Conservation (phyloP, 345 rosid species). For the Gossypium sturtianum region DNA sequence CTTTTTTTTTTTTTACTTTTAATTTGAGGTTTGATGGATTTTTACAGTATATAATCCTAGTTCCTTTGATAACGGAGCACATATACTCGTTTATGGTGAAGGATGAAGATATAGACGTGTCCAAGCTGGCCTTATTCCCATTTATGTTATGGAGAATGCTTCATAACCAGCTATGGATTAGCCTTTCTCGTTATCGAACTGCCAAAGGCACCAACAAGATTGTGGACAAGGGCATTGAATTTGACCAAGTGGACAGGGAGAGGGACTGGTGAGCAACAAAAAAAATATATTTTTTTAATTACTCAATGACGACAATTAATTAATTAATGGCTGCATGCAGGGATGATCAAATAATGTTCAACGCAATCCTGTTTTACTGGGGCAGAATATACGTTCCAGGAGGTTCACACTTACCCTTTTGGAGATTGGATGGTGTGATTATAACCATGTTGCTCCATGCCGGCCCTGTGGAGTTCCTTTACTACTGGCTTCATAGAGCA, state of each 20-base stretch:
- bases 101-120: conserved; percentile 35
- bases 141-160: conserved; percentile 45
- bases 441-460: conserved; percentile 43
- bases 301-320: not conserved
- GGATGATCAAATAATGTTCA: conserved; percentile 73
- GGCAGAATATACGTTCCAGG: conserved; percentile 11
- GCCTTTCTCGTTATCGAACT: conserved; percentile 50
- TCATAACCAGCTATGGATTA: conserved; percentile 69
- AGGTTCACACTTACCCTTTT: conserved; percentile 39
- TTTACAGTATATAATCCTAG: conserved; percentile 42
- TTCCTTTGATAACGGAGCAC: conserved; percentile 34
- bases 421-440: conserved; percentile 58
- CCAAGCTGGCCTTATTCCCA: conserved; percentile 31
- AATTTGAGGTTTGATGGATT: not conserved
- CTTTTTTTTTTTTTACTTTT: too few relatives aligned
- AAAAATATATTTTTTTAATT: not conserved
- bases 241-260: conserved; percentile 75
- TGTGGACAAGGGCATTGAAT: conserved; percentile 63
- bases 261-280: conserved; percentile 25
- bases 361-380: conserved; percentile 41
- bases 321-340: conserved; percentile 21
- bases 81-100: conserved; percentile 24
- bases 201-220: conserved; percentile 56
- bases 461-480: conserved; percentile 76
- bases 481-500: conserved; percentile 78